Evolutionary conservation across 768 basidiomycete species (phyloP).

Genomic region (Russula griseocarnosa): DNA sequence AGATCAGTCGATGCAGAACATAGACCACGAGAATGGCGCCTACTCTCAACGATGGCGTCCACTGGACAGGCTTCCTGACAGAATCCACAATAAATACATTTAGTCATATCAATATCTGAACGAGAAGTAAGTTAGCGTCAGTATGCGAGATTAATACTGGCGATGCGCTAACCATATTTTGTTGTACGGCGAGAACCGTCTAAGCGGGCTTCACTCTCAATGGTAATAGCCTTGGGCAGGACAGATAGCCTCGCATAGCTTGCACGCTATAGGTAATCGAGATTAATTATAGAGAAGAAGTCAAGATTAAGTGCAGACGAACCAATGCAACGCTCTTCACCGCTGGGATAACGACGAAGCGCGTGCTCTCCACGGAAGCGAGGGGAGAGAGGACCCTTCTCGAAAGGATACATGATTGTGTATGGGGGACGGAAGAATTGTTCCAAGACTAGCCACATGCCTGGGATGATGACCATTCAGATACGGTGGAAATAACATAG

Average conservation of each 20-base stretch:
- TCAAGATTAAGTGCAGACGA: slow-evolving; percentile 35
- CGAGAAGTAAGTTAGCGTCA: not conserved
- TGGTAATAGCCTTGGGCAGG: slow-evolving; percentile 99
- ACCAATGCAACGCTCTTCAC: slow-evolving; percentile 99
- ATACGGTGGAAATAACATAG: slow-evolving; percentile 25
- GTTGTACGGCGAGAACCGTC: slow-evolving; percentile 97
- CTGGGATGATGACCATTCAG: slow-evolving; percentile 40
- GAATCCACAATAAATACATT: slow-evolving; percentile 99
- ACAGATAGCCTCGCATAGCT: slow-evolving; percentile 98
- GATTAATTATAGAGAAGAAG: slow-evolving; percentile 1
- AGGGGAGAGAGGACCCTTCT: slow-evolving; percentile 96
- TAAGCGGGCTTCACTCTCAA: slow-evolving; percentile 93
- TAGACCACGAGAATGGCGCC: slow-evolving; percentile 34
- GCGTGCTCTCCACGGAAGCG: slow-evolving; percentile 99
- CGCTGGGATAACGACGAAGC: slow-evolving; percentile 90
- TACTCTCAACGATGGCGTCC: slow-evolving; percentile 98
- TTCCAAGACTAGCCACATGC: slow-evolving; percentile 96
- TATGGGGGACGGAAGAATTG: slow-evolving; percentile 93
- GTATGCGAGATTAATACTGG: not conserved
- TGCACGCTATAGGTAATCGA: slow-evolving; percentile 67
- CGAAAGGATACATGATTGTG: slow-evolving; percentile 97
- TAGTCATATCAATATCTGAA: slow-evolving; percentile 98
- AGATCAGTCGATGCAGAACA: not conserved
- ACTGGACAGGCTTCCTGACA: slow-evolving; percentile 99
- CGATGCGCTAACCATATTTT: slow-evolving; percentile 71